Evolutionary conservation across 1,284 basidiomycete species (phyloP).

Genomic region (Ganoderma boninense): DNA sequence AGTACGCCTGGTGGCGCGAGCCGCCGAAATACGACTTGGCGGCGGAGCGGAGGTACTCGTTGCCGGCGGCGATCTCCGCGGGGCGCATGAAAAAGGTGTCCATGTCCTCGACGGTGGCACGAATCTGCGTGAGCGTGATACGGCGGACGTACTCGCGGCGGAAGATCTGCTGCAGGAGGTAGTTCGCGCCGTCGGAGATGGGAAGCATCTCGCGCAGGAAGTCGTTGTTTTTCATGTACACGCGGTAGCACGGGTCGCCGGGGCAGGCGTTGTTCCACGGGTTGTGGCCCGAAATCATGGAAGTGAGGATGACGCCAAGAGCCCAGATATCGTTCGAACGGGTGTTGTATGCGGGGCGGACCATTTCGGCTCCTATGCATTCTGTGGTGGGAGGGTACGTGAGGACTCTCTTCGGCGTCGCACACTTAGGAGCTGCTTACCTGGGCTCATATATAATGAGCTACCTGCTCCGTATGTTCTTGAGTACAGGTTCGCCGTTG

Average conservation of each 20-base stretch:
- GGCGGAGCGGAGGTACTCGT: conserved; percentile 27
- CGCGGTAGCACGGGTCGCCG: conserved; percentile 76
- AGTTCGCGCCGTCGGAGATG: conserved; percentile 69
- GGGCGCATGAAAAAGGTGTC: conserved; percentile 41
- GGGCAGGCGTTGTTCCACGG: conserved; percentile 87
- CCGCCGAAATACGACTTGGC: conserved; percentile 33
- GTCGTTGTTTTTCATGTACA: conserved; percentile 55
- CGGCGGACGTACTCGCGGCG: conserved; percentile 56
- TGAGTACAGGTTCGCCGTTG: conserved; percentile 59
- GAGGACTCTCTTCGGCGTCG: background rate
- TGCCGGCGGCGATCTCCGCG: conserved; percentile 27
- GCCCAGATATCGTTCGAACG: conserved; percentile 42
- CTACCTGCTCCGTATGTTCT: conserved; percentile 59
- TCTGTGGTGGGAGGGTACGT: conserved; percentile 27
- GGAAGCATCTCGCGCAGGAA: conserved; percentile 79
- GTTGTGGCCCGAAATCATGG: conserved; percentile 90
- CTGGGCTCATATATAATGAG: conserved; percentile 71
- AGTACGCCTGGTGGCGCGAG: conserved; percentile 16
- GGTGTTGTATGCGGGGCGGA: conserved; percentile 32
- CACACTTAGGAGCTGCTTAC: conserved; percentile 26
- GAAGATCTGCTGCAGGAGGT: conserved; percentile 70
- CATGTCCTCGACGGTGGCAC: conserved; percentile 38
- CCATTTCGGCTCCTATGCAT: conserved; percentile 34
- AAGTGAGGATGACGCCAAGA: conserved; percentile 49
- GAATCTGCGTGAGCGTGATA: conserved; percentile 67